Base-by-base conservation (phyloP, 768 basidiomycete species). In the Leccinum fibrillosum region DNA sequence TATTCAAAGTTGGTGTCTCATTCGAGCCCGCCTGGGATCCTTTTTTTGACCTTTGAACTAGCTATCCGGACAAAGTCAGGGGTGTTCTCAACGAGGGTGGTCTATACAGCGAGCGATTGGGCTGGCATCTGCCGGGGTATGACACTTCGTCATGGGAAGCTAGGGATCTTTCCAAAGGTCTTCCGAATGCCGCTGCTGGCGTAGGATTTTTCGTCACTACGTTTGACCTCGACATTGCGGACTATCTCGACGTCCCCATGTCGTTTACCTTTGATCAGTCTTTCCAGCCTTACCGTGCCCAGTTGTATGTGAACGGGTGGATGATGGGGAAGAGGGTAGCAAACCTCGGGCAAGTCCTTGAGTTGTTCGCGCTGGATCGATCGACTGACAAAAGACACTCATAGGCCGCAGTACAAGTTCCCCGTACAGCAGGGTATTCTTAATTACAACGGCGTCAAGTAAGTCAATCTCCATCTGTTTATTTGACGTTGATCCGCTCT, bases 221-320 rank as follows among this genome's bases (percentile, higher is more conserved):
- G 0, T 89, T 94, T 70, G 74, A 82, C 13, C 73, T 93, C 39
- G 65, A 80, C 47, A 76, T 92, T 30, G 82, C 86, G 0, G 60
- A 69, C 11, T 83, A 78, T 21, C 71, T 82, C n/a, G 92, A 93
- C 64, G 80, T 83, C 5, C 82, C 82, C 61, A 73, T 92, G 63
- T 88, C 86, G 13, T 90, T 92, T 67, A 82, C 78, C 1, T 92
- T 92, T 66, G 80, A 85, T 50, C 79, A 85, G 49, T 70, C 78
- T 1, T 78, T 78, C 4, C 85, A 88, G 64, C 80, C 88, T 23
- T 92, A 91, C 65, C 81, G 90, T 15, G 85, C 86, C 3, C 77
- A 84, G 47, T 63, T 93, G 44, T 92, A 89, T 58, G 86, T 93
- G 19, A 92, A 94, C 64, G 92, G 91, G 12, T 94, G 92, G 92